Evolutionary conservation across 257 asterid species (phyloP).

Genomic region (Mitragyna speciosa): DNA sequence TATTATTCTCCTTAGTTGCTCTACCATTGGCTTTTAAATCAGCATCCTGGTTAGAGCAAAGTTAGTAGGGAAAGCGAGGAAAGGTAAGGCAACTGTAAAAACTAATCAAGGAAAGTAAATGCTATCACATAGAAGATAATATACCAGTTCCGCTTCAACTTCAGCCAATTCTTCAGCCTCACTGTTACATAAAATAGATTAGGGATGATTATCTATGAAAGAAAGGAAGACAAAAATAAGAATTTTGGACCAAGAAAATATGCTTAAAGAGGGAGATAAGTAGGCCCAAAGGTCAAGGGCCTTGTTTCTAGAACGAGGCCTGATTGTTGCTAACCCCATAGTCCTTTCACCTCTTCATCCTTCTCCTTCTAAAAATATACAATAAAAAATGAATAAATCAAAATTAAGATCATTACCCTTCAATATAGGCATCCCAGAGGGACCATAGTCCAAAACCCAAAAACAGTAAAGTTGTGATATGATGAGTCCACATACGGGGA

Average conservation of each 20-base stretch:
- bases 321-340: constrained; percentile 5
- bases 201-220: not conserved
- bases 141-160: constrained; percentile 91
- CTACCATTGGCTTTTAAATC: constrained; percentile 62
- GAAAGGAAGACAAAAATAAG: constrained; percentile 2
- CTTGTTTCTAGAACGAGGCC: not conserved
- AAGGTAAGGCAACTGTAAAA: constrained; percentile 9
- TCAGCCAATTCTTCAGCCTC: constrained; percentile 81
- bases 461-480: constrained; percentile 76
- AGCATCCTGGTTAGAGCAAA: constrained; percentile 58
- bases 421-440: constrained; percentile 88
- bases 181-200: constrained; percentile 41
- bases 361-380: not conserved
- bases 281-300: not conserved
- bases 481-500: constrained; percentile 96
- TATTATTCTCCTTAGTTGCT: constrained; percentile 46
- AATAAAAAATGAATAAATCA: constrained; percentile 6
- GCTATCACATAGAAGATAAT: constrained; percentile 21
- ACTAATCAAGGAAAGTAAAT: not conserved
- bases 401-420: constrained; percentile 47
- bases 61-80: constrained; percentile 27
- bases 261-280: constrained; percentile 8
- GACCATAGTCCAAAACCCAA: constrained; percentile 97
- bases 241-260: not conserved
- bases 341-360: not conserved